These are phyloP conservation scores for Xylariaceae sp. DNA, from an alignment of 2,329 filamentous ascomycete genomes.

Conservation along the genomic window DNA sequence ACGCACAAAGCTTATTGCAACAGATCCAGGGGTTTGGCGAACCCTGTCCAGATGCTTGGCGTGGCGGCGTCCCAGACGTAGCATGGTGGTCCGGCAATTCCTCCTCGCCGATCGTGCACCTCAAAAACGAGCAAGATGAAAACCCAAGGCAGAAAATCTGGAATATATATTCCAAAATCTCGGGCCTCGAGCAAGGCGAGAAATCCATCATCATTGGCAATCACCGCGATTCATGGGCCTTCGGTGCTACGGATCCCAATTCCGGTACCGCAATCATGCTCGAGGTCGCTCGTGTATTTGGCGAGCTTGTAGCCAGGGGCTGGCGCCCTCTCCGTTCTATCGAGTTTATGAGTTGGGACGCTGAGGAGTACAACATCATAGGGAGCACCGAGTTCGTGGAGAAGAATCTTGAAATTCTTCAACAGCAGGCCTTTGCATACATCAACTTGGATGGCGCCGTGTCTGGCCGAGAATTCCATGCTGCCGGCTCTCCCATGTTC, in stretches of 20 bases:
- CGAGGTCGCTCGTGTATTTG: constrained; percentile 80
- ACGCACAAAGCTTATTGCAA: constrained; percentile 74
- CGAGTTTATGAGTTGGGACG: constrained; percentile 96
- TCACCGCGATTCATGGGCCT: constrained; percentile 88
- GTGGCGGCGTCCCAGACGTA: constrained; percentile 68
- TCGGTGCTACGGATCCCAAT: constrained; percentile 79
- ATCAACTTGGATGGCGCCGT: constrained; percentile 86
- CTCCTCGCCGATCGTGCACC: constrained; percentile 68
- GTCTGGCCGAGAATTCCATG: constrained; percentile 66
- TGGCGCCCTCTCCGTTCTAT: constrained; percentile 94
- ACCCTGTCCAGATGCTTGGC: constrained; percentile 64
- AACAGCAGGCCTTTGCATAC: constrained; percentile 74
- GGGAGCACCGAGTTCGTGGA: constrained; percentile 96
- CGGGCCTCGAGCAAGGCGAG: constrained; percentile 73
- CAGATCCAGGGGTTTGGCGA: constrained; percentile 70
- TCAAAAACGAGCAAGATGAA: constrained; percentile 86
- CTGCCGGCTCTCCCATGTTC: constrained; percentile 76
- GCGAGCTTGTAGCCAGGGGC: constrained; percentile 66
- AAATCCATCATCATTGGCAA: constrained; percentile 88
- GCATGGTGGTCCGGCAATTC: constrained; percentile 82
- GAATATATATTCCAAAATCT: constrained; percentile 82
- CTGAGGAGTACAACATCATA: constrained; percentile 84
- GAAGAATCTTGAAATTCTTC: constrained; percentile 66
- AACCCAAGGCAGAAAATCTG: constrained; percentile 77
- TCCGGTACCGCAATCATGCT: constrained; percentile 87